These are phyloP conservation scores for Cyclocybe cylindracea DNA, from an alignment of 768 basidiomycete genomes.

Conservation along the genomic window DNA sequence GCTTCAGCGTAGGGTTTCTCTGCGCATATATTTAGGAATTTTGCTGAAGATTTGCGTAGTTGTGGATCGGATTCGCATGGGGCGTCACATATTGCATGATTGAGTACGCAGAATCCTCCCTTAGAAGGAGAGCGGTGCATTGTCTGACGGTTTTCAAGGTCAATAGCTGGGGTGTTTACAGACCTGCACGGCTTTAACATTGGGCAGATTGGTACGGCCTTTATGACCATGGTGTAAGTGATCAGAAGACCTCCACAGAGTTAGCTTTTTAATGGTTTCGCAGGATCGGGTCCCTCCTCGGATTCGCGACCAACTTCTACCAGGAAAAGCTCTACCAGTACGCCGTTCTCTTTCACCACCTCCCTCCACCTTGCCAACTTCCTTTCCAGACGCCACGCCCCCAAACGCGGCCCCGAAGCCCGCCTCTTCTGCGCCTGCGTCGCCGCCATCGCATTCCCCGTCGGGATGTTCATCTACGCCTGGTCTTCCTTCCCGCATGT, in stretches of 20 bases:
- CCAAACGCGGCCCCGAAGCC: conserved; percentile 51
- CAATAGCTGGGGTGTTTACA: conserved; percentile 56
- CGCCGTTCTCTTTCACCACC: conserved; percentile 8
- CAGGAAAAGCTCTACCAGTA: conserved; percentile 55
- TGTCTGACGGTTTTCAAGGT: conserved; percentile 32
- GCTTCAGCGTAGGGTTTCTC: conserved; percentile 61
- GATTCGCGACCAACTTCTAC: conserved; percentile 44
- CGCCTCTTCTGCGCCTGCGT: conserved; percentile 59
- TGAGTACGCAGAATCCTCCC: conserved; percentile 38
- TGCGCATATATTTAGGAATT: too few species aligned
- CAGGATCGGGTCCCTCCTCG: conserved; percentile 58
- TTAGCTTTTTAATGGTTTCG: conserved; percentile 1
- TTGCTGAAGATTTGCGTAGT: conserved; percentile 30
- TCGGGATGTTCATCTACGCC: conserved; percentile 72
- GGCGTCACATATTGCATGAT: conserved; percentile 72
- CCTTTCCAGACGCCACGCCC: conserved; percentile 30
- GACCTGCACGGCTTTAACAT: conserved; percentile 59
- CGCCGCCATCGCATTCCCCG: conserved; percentile 54
- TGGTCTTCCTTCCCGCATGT: conserved; percentile 60
- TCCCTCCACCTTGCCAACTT: background rate
- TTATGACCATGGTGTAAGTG: conserved; percentile 55
- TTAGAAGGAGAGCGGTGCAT: too few species aligned
- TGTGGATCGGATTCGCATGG: conserved; percentile 79
- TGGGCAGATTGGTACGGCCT: conserved; percentile 61
- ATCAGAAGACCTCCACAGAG: background rate